Evolutionary conservation across 371 early-diverging fungal genomes (phyloP), one percentile per base, ranked within the genome.

Genomic region (Actinomortierella wolfii): DNA sequence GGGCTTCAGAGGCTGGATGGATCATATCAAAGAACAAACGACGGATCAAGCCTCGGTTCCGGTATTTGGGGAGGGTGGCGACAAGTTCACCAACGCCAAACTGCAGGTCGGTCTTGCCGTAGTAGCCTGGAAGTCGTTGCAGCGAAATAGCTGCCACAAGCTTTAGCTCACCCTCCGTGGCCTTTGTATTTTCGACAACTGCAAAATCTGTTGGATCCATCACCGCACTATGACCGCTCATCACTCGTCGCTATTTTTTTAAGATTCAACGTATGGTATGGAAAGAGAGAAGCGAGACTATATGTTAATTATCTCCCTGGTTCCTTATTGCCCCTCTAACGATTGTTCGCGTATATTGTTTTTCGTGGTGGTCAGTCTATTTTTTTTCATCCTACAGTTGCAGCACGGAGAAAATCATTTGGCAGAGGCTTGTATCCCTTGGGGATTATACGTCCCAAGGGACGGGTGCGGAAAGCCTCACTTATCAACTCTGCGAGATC

Each of bases 1-100:
- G 70, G 11, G 56, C 65, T 2, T 64, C 65, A 0, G 64, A 52
- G 11, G 47, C 65, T 5, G 70, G 70, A 42, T 70, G 70, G 20
- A 70, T 64, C 65, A 70, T 60, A 8, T 70, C 61, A 39, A 60
- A 6, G 53, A 70, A 54, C 28, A 70, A 17, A 14, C 45, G 46
- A 18, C 55, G 56, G 40, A 64, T 51, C 43, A 70, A 45, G 1
- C 71, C 71, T 9, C 57, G 48, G 21, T 54, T 58, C 21, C 71
- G 64, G 47, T 60, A 64, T 3, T 47, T 57, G 13, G 54, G 45
- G 7, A 39, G 53, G 18, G 57, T 25, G 14, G 43, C 56, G 0
- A 69, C 54, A 14, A 40, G 34, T 49, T 46, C 64, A 9, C 50
- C 50, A 3, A 23, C 24, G 7, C 57, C 64, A 46, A 42, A 49